Conservation (phyloP, 2,329 filamentous ascomycete species). For the Ceratocystis huliohia region DNA sequence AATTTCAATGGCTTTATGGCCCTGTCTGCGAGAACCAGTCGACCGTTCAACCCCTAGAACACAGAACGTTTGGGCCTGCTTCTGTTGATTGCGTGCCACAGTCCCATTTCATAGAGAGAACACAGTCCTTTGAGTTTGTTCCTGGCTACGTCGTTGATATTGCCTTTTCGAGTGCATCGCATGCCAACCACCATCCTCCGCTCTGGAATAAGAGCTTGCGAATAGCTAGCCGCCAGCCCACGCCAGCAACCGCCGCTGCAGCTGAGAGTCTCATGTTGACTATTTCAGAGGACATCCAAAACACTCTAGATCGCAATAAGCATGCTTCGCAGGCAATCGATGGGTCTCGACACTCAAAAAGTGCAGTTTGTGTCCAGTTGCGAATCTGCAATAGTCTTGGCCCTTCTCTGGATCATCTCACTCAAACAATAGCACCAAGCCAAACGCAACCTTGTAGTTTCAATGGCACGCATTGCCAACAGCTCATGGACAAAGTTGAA, state of each 20-base stretch:
- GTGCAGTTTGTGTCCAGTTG: constrained; percentile 36
- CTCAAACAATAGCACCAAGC: constrained; percentile 33
- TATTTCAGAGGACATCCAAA: constrained; percentile 33
- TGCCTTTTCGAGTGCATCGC: constrained; percentile 33
- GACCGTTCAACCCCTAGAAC: constrained; percentile 31
- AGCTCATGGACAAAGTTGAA: constrained; percentile 34
- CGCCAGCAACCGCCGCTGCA: constrained; percentile 35
- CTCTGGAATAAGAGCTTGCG: constrained; percentile 32
- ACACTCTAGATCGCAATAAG: constrained; percentile 32
- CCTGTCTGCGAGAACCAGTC: constrained; percentile 32
- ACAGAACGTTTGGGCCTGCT: constrained; percentile 33
- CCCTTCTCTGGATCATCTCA: constrained; percentile 35
- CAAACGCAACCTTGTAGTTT: constrained; percentile 36
- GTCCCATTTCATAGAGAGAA: constrained; percentile 33
- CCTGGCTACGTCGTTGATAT: constrained; percentile 40
- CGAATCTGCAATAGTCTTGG: constrained; percentile 40
- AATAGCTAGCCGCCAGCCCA: constrained; percentile 36
- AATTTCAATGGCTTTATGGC: constrained; percentile 37
- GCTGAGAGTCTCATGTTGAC: constrained; percentile 39
- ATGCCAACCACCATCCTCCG: constrained; percentile 27
- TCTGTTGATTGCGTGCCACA: constrained; percentile 37
- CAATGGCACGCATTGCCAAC: constrained; percentile 33
- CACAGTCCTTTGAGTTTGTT: constrained; percentile 35
- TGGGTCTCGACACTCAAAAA: constrained; percentile 28
- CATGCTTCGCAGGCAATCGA: constrained; percentile 20